These are phyloP conservation scores for Alternaria gansuensis DNA, from an alignment of 2,329 filamentous ascomycete genomes.

Conservation along the genomic window DNA sequence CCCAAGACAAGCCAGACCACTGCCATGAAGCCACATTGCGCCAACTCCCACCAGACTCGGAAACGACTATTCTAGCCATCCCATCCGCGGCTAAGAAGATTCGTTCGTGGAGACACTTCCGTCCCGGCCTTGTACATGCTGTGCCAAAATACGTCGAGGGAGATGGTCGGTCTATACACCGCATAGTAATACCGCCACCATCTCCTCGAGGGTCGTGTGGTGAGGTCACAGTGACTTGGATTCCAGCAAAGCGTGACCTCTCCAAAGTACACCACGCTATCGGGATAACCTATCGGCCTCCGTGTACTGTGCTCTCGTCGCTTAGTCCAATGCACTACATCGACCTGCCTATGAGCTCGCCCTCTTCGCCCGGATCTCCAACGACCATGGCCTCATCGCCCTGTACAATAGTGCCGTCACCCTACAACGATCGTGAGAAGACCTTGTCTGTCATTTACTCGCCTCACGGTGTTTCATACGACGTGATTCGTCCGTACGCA, in stretches of 20 bases:
- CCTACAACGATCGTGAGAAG: slow-evolving; percentile 49
- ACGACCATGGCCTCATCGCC: slow-evolving; percentile 47
- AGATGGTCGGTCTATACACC: slow-evolving; percentile 54
- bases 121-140: slow-evolving; percentile 57
- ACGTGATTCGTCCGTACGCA: slow-evolving; percentile 64
- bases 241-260: slow-evolving; percentile 68
- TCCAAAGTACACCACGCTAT: slow-evolving; percentile 71
- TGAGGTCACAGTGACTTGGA: slow-evolving; percentile 75
- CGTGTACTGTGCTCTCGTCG: slow-evolving; percentile 54
- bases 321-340: slow-evolving; percentile 47
- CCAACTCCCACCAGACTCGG: slow-evolving; percentile 65
- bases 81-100: slow-evolving; percentile 72
- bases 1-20: slow-evolving; percentile 72
- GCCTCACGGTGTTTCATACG: slow-evolving; percentile 68
- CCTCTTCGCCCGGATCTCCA: slow-evolving; percentile 45
- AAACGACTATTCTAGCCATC: slow-evolving; percentile 72
- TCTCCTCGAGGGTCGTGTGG: slow-evolving; percentile 64
- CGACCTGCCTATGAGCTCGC: slow-evolving; percentile 51
- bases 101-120: slow-evolving; percentile 73
- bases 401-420: slow-evolving; percentile 46
- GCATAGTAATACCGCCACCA: slow-evolving; percentile 64
- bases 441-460: slow-evolving; percentile 71
- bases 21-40: slow-evolving; percentile 75
- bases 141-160: slow-evolving; percentile 56
- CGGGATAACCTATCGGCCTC: slow-evolving; percentile 75